Evolutionary conservation across 805 yeast species (phyloP).

Genomic region (Ogataea methylovora): DNA sequence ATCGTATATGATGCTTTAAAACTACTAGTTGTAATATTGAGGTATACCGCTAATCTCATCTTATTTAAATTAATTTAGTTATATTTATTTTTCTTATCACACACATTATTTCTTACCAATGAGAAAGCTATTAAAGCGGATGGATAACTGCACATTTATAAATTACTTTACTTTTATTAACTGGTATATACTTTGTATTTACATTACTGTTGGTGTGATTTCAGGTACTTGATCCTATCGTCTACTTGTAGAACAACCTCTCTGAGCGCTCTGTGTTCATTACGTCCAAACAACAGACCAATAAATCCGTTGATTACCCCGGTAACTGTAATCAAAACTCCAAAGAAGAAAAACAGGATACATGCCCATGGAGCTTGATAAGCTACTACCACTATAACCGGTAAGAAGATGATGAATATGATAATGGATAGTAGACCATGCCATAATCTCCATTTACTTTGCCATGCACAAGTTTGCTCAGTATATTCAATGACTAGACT

Average conservation of each 20-base stretch:
- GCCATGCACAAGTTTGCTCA: conserved; percentile 46
- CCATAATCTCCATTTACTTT: conserved; percentile 52
- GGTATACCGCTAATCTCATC: too few species aligned
- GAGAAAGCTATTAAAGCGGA: too few species aligned
- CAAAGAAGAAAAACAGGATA: conserved; percentile 53
- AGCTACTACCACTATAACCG: conserved; percentile 55
- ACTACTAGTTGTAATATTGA: too few species aligned
- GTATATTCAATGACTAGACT: conserved; percentile 37
- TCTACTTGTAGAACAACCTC: conserved; percentile 71
- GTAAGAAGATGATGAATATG: conserved; percentile 42
- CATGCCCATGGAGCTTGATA: conserved; percentile 50
- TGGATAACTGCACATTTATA: too few species aligned
- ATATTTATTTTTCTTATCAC: too few species aligned
- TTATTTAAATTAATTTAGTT: too few species aligned
- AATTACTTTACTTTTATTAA: too few species aligned
- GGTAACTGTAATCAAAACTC: conserved; percentile 49
- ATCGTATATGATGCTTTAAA: too few species aligned
- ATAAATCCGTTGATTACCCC: conserved; percentile 75
- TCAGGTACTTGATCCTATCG: conserved; percentile 14
- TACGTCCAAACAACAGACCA: conserved; percentile 69
- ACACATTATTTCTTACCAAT: too few species aligned
- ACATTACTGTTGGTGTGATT: too few species aligned
- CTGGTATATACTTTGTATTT: too few species aligned
- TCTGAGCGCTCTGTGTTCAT: conserved; percentile 67
- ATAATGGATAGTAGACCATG: conserved; percentile 57